Evolutionary conservation across 2,329 filamentous ascomycete genomes (phyloP), one percentile per base, ranked within the genome.

Genomic region (Neoscytalidium dimidiatum): DNA sequence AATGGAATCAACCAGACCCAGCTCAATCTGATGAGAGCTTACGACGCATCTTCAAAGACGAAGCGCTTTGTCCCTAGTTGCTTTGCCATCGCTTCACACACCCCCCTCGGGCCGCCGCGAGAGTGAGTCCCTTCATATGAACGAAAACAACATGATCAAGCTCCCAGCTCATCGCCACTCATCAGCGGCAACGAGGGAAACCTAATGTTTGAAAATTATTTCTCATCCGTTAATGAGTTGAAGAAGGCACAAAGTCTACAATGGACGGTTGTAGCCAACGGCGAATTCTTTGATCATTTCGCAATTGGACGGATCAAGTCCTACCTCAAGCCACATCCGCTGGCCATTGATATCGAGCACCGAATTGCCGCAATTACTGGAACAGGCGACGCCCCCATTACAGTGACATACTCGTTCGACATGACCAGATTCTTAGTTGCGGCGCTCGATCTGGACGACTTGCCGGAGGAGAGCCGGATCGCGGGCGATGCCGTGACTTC

Each of bases 391-490:
- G 75, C 72, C 5, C 72, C 72, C 3, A 74, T 82, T 7, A 71
- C 76, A 3, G 81, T 84, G 70, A 85, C 83, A 0, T 81, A 85
- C 68, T 82, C 79, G 0, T 72, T 71, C 4, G 84, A 86, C 68
- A 73, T 86, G 41, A 83, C 79, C 3, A 77, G 71, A 41, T 85
- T 82, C 63, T 74, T 84, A 7, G 78, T 76, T 9, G 76, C 75
- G 3, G 65, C 76, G 3, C 68, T 86, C 11, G 76, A 77, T 17
- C 67, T 80, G 26, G 68, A 77, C 3, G 74, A 74, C 21, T 85
- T 84, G 83, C 78, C 81, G 3, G 73, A 76, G 31, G 69, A 73
- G 13, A 69, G 67, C 51, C 58, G 49, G 19, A 64, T 75, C 3
- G 33, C 21, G 2, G 69, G 66, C 9, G 68, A 70, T 23, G 64